phyloP scores from a whole-genome alignment of 495 filamentous ascomycete genomes.

The Melanomma pulvis-pyrius region DNA sequence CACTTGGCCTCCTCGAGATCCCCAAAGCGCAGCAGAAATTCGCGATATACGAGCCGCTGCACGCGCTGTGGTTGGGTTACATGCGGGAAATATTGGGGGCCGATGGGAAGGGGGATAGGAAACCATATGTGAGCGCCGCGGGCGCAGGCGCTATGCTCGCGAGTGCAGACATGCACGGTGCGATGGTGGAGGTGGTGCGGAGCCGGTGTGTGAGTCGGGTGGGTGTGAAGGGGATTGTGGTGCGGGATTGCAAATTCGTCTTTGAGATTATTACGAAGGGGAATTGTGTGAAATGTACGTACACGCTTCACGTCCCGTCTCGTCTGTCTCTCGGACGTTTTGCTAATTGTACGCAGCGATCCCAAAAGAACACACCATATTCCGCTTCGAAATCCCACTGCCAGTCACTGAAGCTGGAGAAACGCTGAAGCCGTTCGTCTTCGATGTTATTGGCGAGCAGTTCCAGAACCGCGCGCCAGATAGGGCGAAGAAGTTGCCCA shows the following conservation, averaged over 20 bases:
- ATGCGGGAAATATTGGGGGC: slow-evolving; percentile 71
- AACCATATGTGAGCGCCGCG: slow-evolving; percentile 51
- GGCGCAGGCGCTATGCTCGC: slow-evolving; percentile 68
- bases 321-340: background rate
- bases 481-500: slow-evolving; percentile 88
- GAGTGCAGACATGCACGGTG: slow-evolving; percentile 89
- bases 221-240: slow-evolving; percentile 80
- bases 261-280: slow-evolving; percentile 78
- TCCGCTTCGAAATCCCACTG: slow-evolving; percentile 72
- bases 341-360: slow-evolving; percentile 48
- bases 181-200: slow-evolving; percentile 78
- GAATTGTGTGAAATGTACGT: slow-evolving; percentile 55
- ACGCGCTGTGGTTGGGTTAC: slow-evolving; percentile 80
- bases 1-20: slow-evolving; percentile 71
- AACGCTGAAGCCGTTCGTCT: slow-evolving; percentile 58
- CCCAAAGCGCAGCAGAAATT: slow-evolving; percentile 70
- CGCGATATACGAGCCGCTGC: slow-evolving; percentile 71
- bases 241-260: slow-evolving; percentile 81
- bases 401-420: slow-evolving; percentile 37
- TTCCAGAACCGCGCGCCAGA: slow-evolving; percentile 83
- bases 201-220: slow-evolving; percentile 80
- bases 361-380: slow-evolving; percentile 87
- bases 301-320: no score
- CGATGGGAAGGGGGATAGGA: slow-evolving; percentile 47
- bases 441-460: slow-evolving; percentile 86